phyloP scores from a whole-genome alignment of 2,329 filamentous ascomycete genomes.

The Aquanectria penicillioides region DNA sequence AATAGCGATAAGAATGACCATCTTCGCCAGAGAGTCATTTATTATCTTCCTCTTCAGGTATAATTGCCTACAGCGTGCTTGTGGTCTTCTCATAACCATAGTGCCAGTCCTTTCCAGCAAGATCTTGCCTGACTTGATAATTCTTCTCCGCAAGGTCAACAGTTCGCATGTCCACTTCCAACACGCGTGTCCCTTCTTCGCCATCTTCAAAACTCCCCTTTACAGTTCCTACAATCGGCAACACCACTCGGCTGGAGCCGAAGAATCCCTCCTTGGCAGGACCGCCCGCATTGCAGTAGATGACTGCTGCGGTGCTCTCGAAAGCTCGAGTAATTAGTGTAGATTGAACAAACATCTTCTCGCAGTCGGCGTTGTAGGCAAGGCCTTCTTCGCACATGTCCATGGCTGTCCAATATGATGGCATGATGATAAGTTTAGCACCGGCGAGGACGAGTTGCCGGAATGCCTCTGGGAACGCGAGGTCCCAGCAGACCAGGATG shows the following conservation, averaged over 20 bases:
- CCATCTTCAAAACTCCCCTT: slow-evolving; percentile 63
- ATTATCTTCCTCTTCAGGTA: neutral
- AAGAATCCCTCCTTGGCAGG: slow-evolving; percentile 31
- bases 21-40: no score
- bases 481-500: slow-evolving; percentile 79
- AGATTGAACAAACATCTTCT: slow-evolving; percentile 72
- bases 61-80: no score
- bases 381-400: slow-evolving; percentile 62
- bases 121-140: slow-evolving; percentile 69
- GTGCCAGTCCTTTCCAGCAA: slow-evolving; percentile 69
- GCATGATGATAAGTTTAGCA: slow-evolving; percentile 76
- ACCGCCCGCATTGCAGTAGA: slow-evolving; percentile 76
- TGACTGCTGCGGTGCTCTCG: slow-evolving; percentile 77
- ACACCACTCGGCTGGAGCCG: slow-evolving; percentile 69
- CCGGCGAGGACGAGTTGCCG: slow-evolving; percentile 74
- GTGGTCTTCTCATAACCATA: slow-evolving; percentile 55
- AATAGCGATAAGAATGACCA: no score
- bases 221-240: slow-evolving; percentile 72
- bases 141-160: slow-evolving; percentile 76
- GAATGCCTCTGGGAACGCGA: slow-evolving; percentile 82
- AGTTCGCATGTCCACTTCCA: slow-evolving; percentile 72
- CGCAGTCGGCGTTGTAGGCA: slow-evolving; percentile 67
- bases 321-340: slow-evolving; percentile 72
- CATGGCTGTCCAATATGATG: slow-evolving; percentile 72
- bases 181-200: slow-evolving; percentile 69